Evolutionary conservation across 129 eudicot genomes (phyloP).

Genomic region (Arctium lappa): DNA sequence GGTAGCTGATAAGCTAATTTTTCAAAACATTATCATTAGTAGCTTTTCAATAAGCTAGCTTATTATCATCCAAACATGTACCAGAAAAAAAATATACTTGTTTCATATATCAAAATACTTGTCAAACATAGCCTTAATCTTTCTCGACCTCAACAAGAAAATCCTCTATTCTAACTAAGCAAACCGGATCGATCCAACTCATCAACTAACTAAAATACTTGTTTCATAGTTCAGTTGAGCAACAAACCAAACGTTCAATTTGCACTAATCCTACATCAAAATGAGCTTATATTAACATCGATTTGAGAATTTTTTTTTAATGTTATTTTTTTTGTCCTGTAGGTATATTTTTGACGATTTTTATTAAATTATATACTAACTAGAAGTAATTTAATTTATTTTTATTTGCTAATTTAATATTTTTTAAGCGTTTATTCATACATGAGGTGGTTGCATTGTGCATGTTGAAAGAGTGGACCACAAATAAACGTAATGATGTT

Average conservation of each 20-base stretch:
- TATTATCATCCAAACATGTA: too few relatives aligned
- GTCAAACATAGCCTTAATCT: not conserved
- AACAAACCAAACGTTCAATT: too few relatives aligned
- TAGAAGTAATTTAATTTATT: not conserved
- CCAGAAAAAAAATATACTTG: too few relatives aligned
- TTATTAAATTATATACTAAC: not conserved
- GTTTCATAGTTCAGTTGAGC: not conserved
- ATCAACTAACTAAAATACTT: not conserved
- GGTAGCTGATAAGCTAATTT: too few relatives aligned
- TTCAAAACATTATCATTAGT: too few relatives aligned
- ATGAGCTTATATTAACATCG: not conserved
- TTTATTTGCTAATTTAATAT: not conserved
- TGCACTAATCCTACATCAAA: not conserved
- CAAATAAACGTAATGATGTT: constrained; percentile 35
- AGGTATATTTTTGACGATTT: not conserved
- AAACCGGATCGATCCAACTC: not conserved
- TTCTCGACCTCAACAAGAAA: too few relatives aligned
- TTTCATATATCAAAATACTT: too few relatives aligned
- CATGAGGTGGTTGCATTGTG: constrained; percentile 3
- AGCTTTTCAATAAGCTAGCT: too few relatives aligned
- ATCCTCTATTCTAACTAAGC: too few relatives aligned
- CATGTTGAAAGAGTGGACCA: constrained; percentile 39
- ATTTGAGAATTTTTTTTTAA: not conserved
- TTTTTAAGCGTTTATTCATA: not conserved
- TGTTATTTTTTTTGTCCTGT: not conserved